Evolutionary conservation across 441 rosid species (phyloP), one percentile per base, ranked within the genome.

Genomic region (Metrosideros polymorpha): DNA sequence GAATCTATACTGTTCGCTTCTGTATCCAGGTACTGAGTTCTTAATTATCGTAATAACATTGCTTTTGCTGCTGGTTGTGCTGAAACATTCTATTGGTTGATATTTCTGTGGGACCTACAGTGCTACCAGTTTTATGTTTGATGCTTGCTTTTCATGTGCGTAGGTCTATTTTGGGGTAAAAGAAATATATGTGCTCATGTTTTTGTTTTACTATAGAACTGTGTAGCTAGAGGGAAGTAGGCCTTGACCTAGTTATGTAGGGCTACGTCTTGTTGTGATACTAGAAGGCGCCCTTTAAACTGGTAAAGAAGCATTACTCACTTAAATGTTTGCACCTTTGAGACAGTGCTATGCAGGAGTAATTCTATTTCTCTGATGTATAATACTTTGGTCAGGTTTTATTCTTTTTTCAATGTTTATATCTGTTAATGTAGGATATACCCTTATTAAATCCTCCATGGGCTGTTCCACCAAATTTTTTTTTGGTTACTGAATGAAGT

Each of bases 1-100:
- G 99, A 90, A 94, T 98, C 89, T 98, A 98, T 92, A 98, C 99
- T 43, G 98, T 97, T 88, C 99, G 99, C 86, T 98, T 98, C 89
- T 98, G 99, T 90, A 97, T 98, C 90, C 99, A 98, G 99, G 99
- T 98, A 92, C 87, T 30, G 84, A 84, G 76, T 56, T 59, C 89
- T 76, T 22, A 75, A 27, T 83, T 86, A 85, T 84, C 45, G 53
- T 84, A 52, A 50, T 14, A n/a, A 47, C 49, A n/a, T 75, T 42
- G 82, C 77, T 47, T 84, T 42, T 47, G 42, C 75, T 24, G 25
- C 32, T 57, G 55, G 75, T 42, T 39, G 84, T 87, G 82, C 79
- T 82, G 47, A 22, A 83, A 88, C 39, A 56, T 82, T 88, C 86
- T 75, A 43, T 43, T 3, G 71, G 82, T 52, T 63, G 52, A 53